Evolutionary conservation across 1,284 basidiomycete genomes (phyloP), one percentile per base, ranked within the genome.

Genomic region (Apiotrichum brassicae): DNA sequence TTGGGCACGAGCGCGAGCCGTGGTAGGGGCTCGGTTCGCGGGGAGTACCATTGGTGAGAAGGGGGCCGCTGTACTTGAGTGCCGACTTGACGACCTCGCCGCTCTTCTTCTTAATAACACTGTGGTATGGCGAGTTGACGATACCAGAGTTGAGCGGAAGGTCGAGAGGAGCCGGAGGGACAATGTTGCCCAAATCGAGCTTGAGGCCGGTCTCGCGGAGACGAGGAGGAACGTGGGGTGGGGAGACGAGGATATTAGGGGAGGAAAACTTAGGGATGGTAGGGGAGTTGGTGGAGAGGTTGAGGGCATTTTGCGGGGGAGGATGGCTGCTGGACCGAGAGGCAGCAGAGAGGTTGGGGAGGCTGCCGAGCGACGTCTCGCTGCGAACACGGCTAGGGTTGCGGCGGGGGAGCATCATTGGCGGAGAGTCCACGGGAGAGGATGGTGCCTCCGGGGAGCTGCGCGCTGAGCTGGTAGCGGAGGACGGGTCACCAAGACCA

Each of bases 61-160:
- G 66, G 33, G 76, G 80, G 59, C 76, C 79, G 53, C 78, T 79
- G 16, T 80, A 77, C 75, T 95, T 95, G 61, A 97, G 79, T 2
- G 91, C 92, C 3, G 90, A 84, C 71, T 92, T 92, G 66, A 97
- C 82, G 1, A 88, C 82, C 73, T 95, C 86, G 28, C 92, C 90
- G 25, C 88, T 90, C 74, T 95, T 95, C 72, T 94, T 95, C 51
- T 90, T 81, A 30, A 87, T 74, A 19, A 58, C 56, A 13, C 55
- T 56, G 36, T 57, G 47, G 42, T 60, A 66, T 2, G 71, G 62
- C 12, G 69, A 68, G n/a, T 53, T 41, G 19, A 67, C 53, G 36
- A 56, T 45, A 8, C 53, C 45, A n/a, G 43, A 34, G 12, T 59
- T 58, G 23, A 38, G 20, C 12, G 52, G 48, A 33, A 55, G 48